Evolutionary conservation across 2,329 filamentous ascomycete species (phyloP), one percentile per base, ranked within the genome.

Genomic region (Botrytis elliptica): DNA sequence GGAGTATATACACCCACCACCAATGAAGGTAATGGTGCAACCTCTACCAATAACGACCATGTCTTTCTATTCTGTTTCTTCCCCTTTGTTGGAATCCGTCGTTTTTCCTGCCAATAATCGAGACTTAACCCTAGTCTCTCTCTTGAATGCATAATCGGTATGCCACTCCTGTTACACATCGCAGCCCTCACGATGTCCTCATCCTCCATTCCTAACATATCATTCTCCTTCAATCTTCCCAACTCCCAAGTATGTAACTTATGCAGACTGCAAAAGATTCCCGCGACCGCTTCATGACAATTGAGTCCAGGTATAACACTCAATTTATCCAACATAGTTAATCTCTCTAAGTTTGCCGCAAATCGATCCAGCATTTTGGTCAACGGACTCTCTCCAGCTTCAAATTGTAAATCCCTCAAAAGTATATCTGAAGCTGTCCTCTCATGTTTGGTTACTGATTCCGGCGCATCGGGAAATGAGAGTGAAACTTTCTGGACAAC

Each of bases 201-300:
- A 44, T 87, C 85, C 2, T 84, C 81, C 77, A 85, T 86, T 33
- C 80, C 82, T n/a, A 78, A 78, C 77, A 85, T 82, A 2, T 82
- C 81, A 2, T 84, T 82, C 74, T 86, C 85, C 16, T 86, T 85
- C 44, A 90, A 81, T 75, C 85, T 87, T 73, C 88, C 85, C 75
- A 91, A 83, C 79, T 96, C 93, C 85, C 92, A 92, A 64, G 89
- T 85, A 79, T 92, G 89, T n/a, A 97, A 83, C 77, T 86, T 90
- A 74, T 87, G 85, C 74, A 96, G 83, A 79, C 92, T 93, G 73
- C 87, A 87, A 81, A 91, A 93, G 9, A 97, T 85, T 4, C 92
- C 92, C 6, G 89, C 89, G 63, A 95, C 85, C 0, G 93, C 93
- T 80, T 94, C 92, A 80, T 93, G 92, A 81, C 93, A 93, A 78